Base-by-base conservation (phyloP, 192 early-diverging fungal species). In the Helicostylum pulchrum region DNA sequence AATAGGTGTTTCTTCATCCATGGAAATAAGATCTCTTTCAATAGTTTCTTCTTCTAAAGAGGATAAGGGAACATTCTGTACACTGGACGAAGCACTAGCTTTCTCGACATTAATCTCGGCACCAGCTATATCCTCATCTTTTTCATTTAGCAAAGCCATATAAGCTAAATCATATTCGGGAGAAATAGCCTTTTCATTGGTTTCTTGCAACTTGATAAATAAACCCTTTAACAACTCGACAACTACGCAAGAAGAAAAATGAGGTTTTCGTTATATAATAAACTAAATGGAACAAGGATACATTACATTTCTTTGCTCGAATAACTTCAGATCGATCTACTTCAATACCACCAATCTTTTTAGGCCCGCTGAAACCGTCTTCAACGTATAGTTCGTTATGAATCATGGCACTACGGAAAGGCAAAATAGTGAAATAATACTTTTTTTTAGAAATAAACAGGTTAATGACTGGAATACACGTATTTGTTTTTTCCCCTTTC, bases 371-470 rank as follows among this genome's bases (percentile, higher is more conserved):
- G 7, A 67, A 63, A 31, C 75, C 72, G 21, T 79, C 69, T 44
- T 76, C 67, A 7, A 73, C 61, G 47, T 74, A 75, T 0, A 67
- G 46, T 31, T 83, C 83, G 64, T 78, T 76, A 14, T 81, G 69
- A 60, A 91, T 54, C 6, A 93, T 83, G 0, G 86, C 72, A 8
- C 83, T 64, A 2, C 91, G 82, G 4, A 93, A 70, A 0, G 83
- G 81, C 26, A 76, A 52, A 3, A 93, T 60, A 0, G 88, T 88
- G 53, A 84, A 93, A 20, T 88, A 72, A 54, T 89, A 90, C 79
- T 91, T 26, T 26, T 26, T 26, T 26, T 26, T 26, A 2, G 2
- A 26, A 26, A 26, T 2, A 26, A 26, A 62, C 2, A 21, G 21
- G 31, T 17, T 1, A 71, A 15, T 32, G 17, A 20, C 12, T 20